Base-by-base conservation (phyloP, 345 rosid genomes). In the Citrus glauca region DNA sequence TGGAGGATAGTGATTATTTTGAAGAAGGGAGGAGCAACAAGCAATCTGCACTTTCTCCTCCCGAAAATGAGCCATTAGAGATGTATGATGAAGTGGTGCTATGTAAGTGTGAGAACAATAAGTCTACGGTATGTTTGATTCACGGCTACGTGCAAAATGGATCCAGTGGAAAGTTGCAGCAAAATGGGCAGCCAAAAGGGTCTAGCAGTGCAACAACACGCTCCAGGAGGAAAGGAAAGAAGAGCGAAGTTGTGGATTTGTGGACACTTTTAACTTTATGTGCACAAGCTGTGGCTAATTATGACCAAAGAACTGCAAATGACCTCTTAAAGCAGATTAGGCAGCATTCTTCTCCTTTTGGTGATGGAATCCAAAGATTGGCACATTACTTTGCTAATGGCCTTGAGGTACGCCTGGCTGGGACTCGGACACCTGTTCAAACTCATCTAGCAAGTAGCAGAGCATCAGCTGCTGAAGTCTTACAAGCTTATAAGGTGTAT, bases 331-430 rank as follows among this genome's bases (percentile, higher is more conserved):
- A 72, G 69, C 94, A 91, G 84, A 90, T 93, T 40, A 82, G 90
- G 78, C 88, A 80, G 57, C 93, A 93, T 48, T 88, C 98, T 69
- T 85, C 89, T 33, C 72, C 83, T 30, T 79, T n/a, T 2, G 98
- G 96, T 0, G 90, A 89, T 62, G 98, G 88, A 72, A 86, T 83
- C 55, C 92, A 92, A 61, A 84, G 98, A 75, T 40, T 92, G 75
- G 93, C 94, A n/a, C 81, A 89, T 82, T 86, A 90, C 82, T 88
- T 93, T 20, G 90, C 90, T 1, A 82, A 82, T 50, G 97, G 90
- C n/a, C 91, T 93, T 5, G 97, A 93, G 77, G 87, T 86, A 0
- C 94, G 98, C 42, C 70, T 93, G 16, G 86, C 86, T 3, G 98
- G 97, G 11, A 76, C 84, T 0, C 80, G 57, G 63, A 74, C 82